A percentile compares a stretch with the other conserved stretches of the same genome.
phyloP scores from a whole-genome alignment of 2,329 filamentous ascomycete genomes.

The Blastomyces emzantsi region DNA sequence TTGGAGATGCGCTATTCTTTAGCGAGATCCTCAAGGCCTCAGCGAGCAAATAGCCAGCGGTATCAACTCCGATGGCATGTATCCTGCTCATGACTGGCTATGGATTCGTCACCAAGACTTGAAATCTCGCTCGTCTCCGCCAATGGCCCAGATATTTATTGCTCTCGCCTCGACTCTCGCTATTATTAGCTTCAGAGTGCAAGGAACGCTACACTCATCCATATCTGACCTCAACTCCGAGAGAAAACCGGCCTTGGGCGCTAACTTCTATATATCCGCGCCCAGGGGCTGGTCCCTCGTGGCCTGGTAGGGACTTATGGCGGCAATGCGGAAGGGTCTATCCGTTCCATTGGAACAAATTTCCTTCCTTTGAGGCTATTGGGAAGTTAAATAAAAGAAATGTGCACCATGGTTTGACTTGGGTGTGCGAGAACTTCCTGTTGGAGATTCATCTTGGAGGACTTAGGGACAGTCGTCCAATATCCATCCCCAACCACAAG shows the following conservation, averaged over 20 bases:
- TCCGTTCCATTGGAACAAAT: not conserved
- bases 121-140: not conserved
- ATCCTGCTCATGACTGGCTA: not conserved
- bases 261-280: not conserved
- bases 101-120: not conserved
- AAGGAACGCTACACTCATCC: not conserved
- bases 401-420: not conserved
- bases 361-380: not conserved
- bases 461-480: not conserved
- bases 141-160: not conserved
- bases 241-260: not conserved
- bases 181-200: not conserved
- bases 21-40: not conserved
- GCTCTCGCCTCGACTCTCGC: not conserved
- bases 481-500: not conserved
- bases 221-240: not conserved
- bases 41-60: not conserved
- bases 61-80: not conserved
- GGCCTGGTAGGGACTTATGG: not conserved
- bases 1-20: slow-evolving; percentile 3
- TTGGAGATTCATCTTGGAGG: not conserved
- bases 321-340: not conserved
- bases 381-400: not conserved
- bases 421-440: not conserved
- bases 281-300: not conserved